These are phyloP conservation scores for Fusarium sp. DNA, from an alignment of 2,329 filamentous ascomycete genomes.

Conservation along the genomic window DNA sequence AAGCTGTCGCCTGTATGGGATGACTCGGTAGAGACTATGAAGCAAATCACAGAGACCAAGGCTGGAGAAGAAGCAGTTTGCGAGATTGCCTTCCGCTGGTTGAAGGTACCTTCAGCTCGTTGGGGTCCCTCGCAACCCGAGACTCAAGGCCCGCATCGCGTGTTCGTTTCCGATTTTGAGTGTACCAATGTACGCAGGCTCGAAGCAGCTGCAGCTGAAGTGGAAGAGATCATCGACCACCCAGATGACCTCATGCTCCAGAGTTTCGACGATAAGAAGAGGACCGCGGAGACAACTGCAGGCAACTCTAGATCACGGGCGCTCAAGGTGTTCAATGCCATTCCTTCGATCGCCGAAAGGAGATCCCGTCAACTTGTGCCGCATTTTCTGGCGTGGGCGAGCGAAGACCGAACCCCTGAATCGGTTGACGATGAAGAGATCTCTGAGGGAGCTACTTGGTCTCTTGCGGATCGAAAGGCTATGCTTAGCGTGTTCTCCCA, in stretches of 20 bases:
- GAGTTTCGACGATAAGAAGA: constrained; percentile 75
- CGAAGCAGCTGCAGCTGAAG: constrained; percentile 63
- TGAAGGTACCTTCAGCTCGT: constrained; percentile 69
- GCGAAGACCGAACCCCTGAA: constrained; percentile 59
- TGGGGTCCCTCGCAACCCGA: constrained; percentile 62
- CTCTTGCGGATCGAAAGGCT: constrained; percentile 83
- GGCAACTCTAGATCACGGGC: constrained; percentile 79
- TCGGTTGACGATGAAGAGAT: constrained; percentile 53
- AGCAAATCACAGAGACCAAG: constrained; percentile 78
- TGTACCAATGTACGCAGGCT: constrained; percentile 81
- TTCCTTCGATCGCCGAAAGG: constrained; percentile 86
- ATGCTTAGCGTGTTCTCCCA: constrained; percentile 85
- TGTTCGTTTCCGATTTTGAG: constrained; percentile 79
- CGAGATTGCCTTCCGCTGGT: constrained; percentile 82
- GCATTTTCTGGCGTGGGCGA: constrained; percentile 85
- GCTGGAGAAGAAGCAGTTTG: constrained; percentile 80
- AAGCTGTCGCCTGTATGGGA: constrained; percentile 90
- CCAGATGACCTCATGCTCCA: constrained; percentile 70
- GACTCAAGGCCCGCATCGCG: constrained; percentile 53
- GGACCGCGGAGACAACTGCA: constrained; percentile 63
- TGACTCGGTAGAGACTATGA: constrained; percentile 80
- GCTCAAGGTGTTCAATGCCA: constrained; percentile 79
- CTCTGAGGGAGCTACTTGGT: constrained; percentile 67
- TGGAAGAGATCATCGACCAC: constrained; percentile 66
- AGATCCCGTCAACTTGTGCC: constrained; percentile 87